Percentiles rank a stretch among this genome's conserved stretches.
phyloP scores from a whole-genome alignment of 2,329 filamentous ascomycete genomes.

The Kalaharituber pfeilii region DNA sequence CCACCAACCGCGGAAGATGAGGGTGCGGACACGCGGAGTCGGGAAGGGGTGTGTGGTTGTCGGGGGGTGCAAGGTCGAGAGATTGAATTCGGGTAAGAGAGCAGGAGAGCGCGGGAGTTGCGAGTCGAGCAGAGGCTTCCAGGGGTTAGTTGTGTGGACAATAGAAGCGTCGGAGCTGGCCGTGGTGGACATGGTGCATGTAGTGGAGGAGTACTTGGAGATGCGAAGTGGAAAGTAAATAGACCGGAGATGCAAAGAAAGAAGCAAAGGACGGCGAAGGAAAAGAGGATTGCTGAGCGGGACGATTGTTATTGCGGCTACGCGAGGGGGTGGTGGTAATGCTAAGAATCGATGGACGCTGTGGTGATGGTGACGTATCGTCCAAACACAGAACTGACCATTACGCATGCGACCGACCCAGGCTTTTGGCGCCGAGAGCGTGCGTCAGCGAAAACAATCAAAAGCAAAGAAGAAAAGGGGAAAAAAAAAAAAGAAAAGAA shows the following conservation, averaged over 20 bases:
- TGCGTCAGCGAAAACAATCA: too few relatives aligned
- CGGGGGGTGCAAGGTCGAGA: constrained; percentile 29
- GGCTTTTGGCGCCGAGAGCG: too few relatives aligned
- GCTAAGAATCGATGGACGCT: too few relatives aligned
- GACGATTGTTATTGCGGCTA: too few relatives aligned
- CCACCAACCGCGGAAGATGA: constrained; percentile 76
- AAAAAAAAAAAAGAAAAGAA: too few relatives aligned
- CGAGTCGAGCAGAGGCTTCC: constrained; percentile 8
- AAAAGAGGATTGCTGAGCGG: too few relatives aligned
- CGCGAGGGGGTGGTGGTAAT: too few relatives aligned
- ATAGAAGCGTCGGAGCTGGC: background rate
- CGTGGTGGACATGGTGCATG: background rate
- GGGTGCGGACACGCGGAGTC: constrained; percentile 49
- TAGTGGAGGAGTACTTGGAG: background rate
- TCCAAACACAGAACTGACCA: too few relatives aligned
- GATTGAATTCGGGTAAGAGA: constrained; percentile 23
- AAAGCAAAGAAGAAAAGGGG: too few relatives aligned
- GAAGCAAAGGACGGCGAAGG: background rate
- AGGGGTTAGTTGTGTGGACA: background rate
- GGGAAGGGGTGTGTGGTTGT: constrained; percentile 27
- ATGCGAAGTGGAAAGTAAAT: background rate
- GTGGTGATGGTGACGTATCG: too few relatives aligned
- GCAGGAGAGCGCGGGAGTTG: constrained; percentile 22
- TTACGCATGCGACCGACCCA: too few relatives aligned
- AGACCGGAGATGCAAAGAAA: background rate